Percentiles rank a stretch among this genome's conserved stretches.
phyloP scores from a whole-genome alignment of 352 stramenopile species.

The Thalassiosira livingstoniorum region DNA sequence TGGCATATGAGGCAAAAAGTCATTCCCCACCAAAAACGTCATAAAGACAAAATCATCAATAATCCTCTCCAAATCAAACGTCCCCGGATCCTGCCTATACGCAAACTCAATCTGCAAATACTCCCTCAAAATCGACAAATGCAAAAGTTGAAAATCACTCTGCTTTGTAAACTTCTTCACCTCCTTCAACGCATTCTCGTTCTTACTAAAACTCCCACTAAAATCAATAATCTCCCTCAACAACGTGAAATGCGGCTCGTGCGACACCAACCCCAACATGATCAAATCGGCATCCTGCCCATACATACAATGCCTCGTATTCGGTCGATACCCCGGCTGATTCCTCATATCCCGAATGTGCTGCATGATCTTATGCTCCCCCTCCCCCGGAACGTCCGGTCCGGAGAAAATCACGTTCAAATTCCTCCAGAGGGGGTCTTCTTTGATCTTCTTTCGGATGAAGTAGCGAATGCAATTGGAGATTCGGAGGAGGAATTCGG shows the following conservation, averaged over 20 bases:
- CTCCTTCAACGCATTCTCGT: conserved; percentile 88
- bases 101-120: conserved; percentile 98
- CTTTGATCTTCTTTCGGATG: conserved; percentile 94
- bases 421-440: conserved; percentile 93
- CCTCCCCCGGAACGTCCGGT: conserved; percentile 95
- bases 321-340: conserved; percentile 91
- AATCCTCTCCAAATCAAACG: conserved; percentile 92
- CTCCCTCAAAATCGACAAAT: conserved; percentile 96
- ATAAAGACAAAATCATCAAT: conserved; percentile 99
- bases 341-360: conserved; percentile 95
- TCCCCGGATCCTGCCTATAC: conserved; percentile 58
- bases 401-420: conserved; percentile 96
- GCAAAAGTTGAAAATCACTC: conserved; percentile 96
- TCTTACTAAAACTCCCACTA: conserved; percentile 71
- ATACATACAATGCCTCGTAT: conserved; percentile 98
- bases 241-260: conserved; percentile 97
- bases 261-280: conserved; percentile 97
- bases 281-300: conserved; percentile 99
- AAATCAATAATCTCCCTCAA: conserved; percentile 97
- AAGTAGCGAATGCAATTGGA: conserved; percentile 90
- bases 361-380: conserved; percentile 97
- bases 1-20: conserved; percentile 99
- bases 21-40: conserved; percentile 97
- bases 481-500: conserved; percentile 94
- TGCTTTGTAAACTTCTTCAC: conserved; percentile 92